Evolutionary conservation across 176 grass and related monocot species (phyloP).

Genomic region (Hyparrhenia diplandra): DNA sequence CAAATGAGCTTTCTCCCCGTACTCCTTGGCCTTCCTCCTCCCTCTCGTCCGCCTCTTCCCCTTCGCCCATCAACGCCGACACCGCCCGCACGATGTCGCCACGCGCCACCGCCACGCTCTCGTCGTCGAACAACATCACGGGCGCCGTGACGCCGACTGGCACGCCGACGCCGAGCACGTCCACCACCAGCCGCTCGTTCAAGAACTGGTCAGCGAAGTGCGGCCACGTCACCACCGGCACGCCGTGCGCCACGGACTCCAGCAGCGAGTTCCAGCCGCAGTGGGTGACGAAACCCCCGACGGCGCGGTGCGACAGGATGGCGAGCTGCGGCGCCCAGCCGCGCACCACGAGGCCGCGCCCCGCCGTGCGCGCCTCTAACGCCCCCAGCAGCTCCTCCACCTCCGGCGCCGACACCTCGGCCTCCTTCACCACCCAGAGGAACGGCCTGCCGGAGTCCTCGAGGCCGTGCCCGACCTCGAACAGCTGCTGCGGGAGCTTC

Average conservation of each 20-base stretch:
- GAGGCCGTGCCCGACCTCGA: neutral
- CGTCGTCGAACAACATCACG: neutral
- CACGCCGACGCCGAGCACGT: neutral
- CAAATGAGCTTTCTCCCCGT: neutral
- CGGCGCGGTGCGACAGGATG: neutral
- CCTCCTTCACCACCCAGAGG: neutral
- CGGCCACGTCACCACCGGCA: too few species aligned
- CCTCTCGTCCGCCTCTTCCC: neutral
- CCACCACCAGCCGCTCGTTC: neutral
- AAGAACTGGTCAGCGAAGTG: too few species aligned
- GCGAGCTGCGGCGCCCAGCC: neutral
- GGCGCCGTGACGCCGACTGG: neutral
- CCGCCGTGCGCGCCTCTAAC: neutral
- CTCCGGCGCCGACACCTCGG: neutral
- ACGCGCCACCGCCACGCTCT: neutral
- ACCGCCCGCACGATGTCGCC: neutral
- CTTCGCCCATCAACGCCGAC: neutral
- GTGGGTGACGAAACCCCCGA: conserved; percentile 56
- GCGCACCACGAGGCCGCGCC: neutral
- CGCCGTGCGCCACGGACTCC: conserved; percentile 29
- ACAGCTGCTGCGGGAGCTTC: neutral
- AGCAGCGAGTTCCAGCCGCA: conserved; percentile 51
- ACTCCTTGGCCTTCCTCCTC: neutral
- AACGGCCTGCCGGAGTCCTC: neutral
- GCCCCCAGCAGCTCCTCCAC: neutral